phyloP scores from a whole-genome alignment of 106 monocot genomes.

The Acorus gramineus region DNA sequence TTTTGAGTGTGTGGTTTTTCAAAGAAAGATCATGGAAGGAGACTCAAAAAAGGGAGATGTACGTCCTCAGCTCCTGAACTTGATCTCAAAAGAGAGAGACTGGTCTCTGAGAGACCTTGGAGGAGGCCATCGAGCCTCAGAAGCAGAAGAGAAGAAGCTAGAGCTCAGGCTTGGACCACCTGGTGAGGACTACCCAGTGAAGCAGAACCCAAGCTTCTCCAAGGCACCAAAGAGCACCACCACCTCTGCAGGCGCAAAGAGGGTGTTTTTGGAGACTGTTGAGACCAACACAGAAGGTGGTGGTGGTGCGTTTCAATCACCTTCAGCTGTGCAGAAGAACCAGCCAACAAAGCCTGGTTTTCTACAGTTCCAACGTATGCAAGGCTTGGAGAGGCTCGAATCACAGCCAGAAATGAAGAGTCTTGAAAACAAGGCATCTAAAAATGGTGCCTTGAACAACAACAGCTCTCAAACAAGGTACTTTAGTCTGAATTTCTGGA shows the following conservation, averaged over 20 bases:
- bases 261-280: constrained; percentile 21
- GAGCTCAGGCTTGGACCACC: constrained; percentile 34
- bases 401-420: constrained; percentile 1
- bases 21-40: constrained; percentile 15
- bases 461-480: constrained; percentile 16
- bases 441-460: background rate
- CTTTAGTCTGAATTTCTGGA: too few relatives aligned
- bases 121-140: constrained; percentile 1
- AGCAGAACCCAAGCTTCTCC: constrained; percentile 1
- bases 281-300: constrained; percentile 20
- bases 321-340: too few relatives aligned
- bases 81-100: constrained; percentile 26
- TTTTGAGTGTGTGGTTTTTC: background rate
- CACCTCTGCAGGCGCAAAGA: constrained; percentile 17
- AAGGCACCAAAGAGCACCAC: constrained; percentile 7
- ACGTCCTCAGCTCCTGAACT: constrained; percentile 25
- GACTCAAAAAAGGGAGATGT: constrained; percentile 6
- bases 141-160: constrained; percentile 18
- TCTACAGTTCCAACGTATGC: too few relatives aligned
- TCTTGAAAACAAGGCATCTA: constrained; percentile 5
- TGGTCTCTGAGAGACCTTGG: constrained; percentile 15
- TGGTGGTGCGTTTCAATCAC: too few relatives aligned
- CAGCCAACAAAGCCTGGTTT: too few relatives aligned
- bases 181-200: constrained; percentile 11
- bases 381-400: constrained; percentile 6